Conservation (phyloP, 116 monocot genomes). For the Iris pallida region DNA sequence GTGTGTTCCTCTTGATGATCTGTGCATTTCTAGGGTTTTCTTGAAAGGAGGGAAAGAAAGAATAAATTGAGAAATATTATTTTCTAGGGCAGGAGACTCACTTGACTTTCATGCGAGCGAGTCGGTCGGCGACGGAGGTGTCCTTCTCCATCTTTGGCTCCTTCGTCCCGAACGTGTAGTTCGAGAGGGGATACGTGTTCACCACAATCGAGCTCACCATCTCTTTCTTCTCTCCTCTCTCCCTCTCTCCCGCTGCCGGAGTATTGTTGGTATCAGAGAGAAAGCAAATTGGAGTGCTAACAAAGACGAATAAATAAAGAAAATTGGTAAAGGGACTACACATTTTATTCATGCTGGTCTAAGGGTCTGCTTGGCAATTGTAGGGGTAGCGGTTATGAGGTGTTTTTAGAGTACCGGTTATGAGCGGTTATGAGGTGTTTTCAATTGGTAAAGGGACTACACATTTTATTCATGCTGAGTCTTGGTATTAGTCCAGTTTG, state of each 20-base stretch:
- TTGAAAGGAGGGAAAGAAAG: not conserved
- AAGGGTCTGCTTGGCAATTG: no score
- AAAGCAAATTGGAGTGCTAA: no score
- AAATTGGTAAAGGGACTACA: no score
- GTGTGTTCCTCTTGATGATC: not conserved
- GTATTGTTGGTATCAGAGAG: no score
- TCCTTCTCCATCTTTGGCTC: constrained; percentile 99
- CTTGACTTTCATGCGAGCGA: constrained; percentile 98
- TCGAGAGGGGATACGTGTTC: constrained; percentile 84
- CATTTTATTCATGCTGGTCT: no score
- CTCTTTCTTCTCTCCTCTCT: not conserved
- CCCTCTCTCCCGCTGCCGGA: not conserved
- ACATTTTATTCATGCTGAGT: no score
- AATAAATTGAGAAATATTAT: not conserved
- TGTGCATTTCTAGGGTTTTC: not conserved
- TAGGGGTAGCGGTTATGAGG: no score
- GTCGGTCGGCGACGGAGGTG: constrained; percentile 97
- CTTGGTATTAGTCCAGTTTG: no score
- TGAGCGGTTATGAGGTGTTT: no score
- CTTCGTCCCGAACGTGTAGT: constrained; percentile 97
- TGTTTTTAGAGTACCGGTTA: no score
- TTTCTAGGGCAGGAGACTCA: constrained; percentile 10
- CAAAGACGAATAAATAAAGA: no score
- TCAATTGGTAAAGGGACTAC: no score
- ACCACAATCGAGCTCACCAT: constrained; percentile 25